Evolutionary conservation across 257 asterid species (phyloP), one percentile per base, ranked within the genome.

Genomic region (Solanum clarkiae): DNA sequence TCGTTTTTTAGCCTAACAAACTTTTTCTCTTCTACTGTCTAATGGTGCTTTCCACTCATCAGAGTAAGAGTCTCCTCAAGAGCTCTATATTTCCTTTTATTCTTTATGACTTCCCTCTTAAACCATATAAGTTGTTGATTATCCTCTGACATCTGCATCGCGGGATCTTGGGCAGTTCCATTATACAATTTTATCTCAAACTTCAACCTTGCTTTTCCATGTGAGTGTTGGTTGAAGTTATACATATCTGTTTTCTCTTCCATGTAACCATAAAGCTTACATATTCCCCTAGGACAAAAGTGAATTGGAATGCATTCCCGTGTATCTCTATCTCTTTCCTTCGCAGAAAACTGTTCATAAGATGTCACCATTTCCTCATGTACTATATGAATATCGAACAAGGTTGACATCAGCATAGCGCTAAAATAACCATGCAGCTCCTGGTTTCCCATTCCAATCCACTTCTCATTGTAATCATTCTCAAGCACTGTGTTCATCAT

Each of bases 131-230:
- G 7, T 1, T 36, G 42, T 36, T 36, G 42, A 36, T 36, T 36
- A 36, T 36, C 42, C 42, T 5, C 6, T 36, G 42, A 36, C 42
- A 36, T 36, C 6, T 36, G 42, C 42, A 90, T 92, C 91, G 92
- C 71, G 22, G 88, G 91, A 7, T 87, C 80, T 8, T 90, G 92
- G 17, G 93, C 94, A 93, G 83, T 90, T 81, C 93, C 95, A 49
- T 87, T 88, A 56, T 92, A 90, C 4, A 9, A 95, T 16, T 53
- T 62, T 10, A 26, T 17, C 69, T 80, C 69, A 80, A 53, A 94
- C 84, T 91, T 94, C 90, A 92, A 86, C 65, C 90, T 93, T 6
- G 95, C 18, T 90, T 93, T 83, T 88, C 97, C 91, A 85, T 81
- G 92, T 13, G 89, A 89, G 81, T 93, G 95, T 55, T 87, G 89